A percentile compares a stretch with the other conserved stretches of the same genome.
These are phyloP conservation scores for Populus davidiana DNA, from an alignment of 345 rosid species.

Conservation along the genomic window DNA sequence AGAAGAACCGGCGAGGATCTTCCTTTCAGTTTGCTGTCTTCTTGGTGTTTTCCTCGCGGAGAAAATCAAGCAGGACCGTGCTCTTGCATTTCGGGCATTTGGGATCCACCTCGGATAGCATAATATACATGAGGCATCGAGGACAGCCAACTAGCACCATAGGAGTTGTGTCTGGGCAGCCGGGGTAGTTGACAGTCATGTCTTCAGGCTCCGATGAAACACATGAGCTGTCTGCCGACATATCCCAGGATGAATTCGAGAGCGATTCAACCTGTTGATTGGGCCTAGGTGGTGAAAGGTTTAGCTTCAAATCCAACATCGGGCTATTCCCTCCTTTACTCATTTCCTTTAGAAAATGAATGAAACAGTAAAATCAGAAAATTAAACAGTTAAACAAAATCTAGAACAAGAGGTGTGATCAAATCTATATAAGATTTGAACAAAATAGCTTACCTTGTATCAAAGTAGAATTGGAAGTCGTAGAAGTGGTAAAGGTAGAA, in stretches of 20 bases:
- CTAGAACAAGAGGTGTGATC: not conserved
- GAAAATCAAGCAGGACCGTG: conserved; percentile 45
- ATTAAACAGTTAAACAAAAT: not conserved
- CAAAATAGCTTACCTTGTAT: not conserved
- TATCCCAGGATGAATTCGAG: conserved; percentile 19
- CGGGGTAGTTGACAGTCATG: not conserved
- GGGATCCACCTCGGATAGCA: conserved; percentile 50
- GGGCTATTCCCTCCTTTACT: conserved; percentile 24
- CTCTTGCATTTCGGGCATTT: conserved; percentile 62
- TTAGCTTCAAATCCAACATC: conserved; percentile 46
- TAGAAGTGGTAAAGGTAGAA: not conserved
- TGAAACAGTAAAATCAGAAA: not conserved
- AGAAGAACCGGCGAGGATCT: not conserved
- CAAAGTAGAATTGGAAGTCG: not conserved
- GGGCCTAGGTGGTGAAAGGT: conserved; percentile 37
- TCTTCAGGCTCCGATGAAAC: conserved; percentile 36
- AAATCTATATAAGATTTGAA: not conserved
- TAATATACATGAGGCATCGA: conserved; percentile 59
- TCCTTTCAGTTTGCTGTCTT: not conserved
- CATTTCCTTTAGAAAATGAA: conserved; percentile 13
- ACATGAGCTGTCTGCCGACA: conserved; percentile 43
- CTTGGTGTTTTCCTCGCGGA: not conserved
- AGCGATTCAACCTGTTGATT: conserved; percentile 8
- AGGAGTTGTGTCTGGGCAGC: conserved; percentile 17
- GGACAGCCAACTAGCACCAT: conserved; percentile 60